Conservation (phyloP, 2,329 filamentous ascomycete species). For the Phaeosphaeriaceae sp. region DNA sequence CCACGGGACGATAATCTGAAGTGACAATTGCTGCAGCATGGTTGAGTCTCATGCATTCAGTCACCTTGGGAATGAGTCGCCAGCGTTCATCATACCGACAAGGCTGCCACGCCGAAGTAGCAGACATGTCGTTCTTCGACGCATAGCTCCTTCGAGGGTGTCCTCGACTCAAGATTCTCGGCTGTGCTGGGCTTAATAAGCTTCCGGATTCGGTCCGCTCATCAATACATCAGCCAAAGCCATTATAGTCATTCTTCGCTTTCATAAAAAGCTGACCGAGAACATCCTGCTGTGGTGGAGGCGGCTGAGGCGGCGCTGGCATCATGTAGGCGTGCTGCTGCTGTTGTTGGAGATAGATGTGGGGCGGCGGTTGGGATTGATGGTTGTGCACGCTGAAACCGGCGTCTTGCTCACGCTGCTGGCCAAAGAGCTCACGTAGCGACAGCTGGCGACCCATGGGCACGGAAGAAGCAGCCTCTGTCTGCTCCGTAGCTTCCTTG, state of each 20-base stretch:
- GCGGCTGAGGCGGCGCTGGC: constrained; percentile 16
- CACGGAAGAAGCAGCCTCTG: constrained; percentile 42
- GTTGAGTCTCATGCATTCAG: no score
- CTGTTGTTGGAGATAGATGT: constrained; percentile 10
- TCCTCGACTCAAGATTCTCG: neutral
- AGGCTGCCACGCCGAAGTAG: neutral
- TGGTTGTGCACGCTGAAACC: constrained; percentile 59
- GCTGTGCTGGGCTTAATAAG: neutral
- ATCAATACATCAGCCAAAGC: constrained; percentile 26
- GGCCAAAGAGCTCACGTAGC: constrained; percentile 62
- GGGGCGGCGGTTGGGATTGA: constrained; percentile 26
- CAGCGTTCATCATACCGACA: neutral
- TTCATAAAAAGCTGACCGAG: constrained; percentile 46
- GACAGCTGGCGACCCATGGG: constrained; percentile 62
- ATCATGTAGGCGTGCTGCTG: constrained; percentile 22
- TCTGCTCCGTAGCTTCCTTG: constrained; percentile 33
- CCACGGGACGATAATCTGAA: no score
- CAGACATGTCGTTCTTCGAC: no score
- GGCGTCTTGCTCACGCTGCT: constrained; percentile 60
- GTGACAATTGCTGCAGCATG: no score
- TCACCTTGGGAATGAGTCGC: neutral
- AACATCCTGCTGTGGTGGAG: constrained; percentile 32
- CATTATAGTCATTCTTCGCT: constrained; percentile 46
- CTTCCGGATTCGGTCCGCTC: neutral
- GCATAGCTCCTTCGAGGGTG: neutral